Base-by-base conservation (phyloP, 2,329 filamentous ascomycete genomes). In the Didymella pinodella region DNA sequence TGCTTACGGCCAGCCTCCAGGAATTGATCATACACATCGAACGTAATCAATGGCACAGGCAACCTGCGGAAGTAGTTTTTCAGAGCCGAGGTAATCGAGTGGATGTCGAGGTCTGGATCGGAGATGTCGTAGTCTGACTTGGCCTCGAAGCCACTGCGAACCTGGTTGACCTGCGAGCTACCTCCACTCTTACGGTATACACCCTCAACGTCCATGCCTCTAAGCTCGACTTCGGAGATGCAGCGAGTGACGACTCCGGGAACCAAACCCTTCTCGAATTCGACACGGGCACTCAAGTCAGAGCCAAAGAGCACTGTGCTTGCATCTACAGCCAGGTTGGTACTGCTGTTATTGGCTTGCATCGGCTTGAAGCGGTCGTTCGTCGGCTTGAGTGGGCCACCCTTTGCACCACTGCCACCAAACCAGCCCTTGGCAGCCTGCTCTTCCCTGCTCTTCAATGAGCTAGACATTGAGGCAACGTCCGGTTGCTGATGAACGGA, bases 1-100 rank as follows among this genome's bases (percentile, higher is more conserved):
- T 53, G 80, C 88, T 81, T 82, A 91, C 89, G 82, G 64, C 86
- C 88, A 5, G 90, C 92, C 68, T 97, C 93, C 48, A 99, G 81
- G 48, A 99, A 86, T 38, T 87, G 85, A 68, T 98, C 94, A 72
- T 99, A 99, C 26, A 96, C 88, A 22, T 96, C 92, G 76, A 90
- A 97, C 0, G 94, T 97, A 68, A 99, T 87, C 31, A 99, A 83
- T 3, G 95, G 95, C 7, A 85, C 90, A 0, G 95, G 95, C 34
- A 98, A 83, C 78, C 93, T 95, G 68, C 95, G 88, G 86, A 99
- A 97, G 76, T 98, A 99, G 77, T 98, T 94, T 81, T 99, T 99
- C 70, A 99, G 80, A 20, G 94, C 91, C 73, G 92, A 97, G 2
- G 95, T 98, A 56, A 99, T 92, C 12, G 95, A 92, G 55, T 96